A percentile compares a stretch with the other conserved stretches of the same genome.
These are phyloP conservation scores for Mucor velutinosus DNA, from an alignment of 371 early-diverging fungal genomes.

Conservation along the genomic window DNA sequence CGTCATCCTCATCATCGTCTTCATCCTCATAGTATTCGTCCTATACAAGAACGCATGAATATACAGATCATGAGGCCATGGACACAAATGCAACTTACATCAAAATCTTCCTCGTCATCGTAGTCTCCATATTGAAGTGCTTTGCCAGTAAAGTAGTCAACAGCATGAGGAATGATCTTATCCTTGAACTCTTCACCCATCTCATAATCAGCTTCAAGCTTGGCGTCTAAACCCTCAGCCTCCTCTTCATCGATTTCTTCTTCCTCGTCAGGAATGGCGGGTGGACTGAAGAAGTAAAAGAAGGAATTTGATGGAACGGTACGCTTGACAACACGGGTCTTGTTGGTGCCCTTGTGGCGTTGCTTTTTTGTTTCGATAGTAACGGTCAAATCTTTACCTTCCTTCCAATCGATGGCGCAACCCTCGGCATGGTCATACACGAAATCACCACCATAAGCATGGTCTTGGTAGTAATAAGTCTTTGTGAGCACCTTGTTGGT, in stretches of 20 bases:
- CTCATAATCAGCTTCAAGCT: slow-evolving; percentile 91
- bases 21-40: slow-evolving; percentile 69
- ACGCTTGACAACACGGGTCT: slow-evolving; percentile 96
- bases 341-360: slow-evolving; percentile 97
- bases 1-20: slow-evolving; percentile 53
- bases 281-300: slow-evolving; percentile 94
- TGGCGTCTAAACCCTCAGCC: slow-evolving; percentile 76
- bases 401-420: slow-evolving; percentile 91
- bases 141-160: slow-evolving; percentile 98
- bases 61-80: slow-evolving; percentile 8
- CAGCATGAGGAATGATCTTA: slow-evolving; percentile 91
- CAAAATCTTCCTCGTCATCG: slow-evolving; percentile 70
- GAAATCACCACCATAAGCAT: slow-evolving; percentile 73
- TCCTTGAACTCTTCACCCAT: slow-evolving; percentile 96
- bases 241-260: slow-evolving; percentile 77
- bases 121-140: slow-evolving; percentile 83
- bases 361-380: slow-evolving; percentile 96
- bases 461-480: slow-evolving; percentile 86
- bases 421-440: slow-evolving; percentile 93
- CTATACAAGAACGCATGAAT: slow-evolving; percentile 53
- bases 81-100: slow-evolving; percentile 47
- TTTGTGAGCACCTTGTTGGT: slow-evolving; percentile 84
- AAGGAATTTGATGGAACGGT: slow-evolving; percentile 92
- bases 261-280: slow-evolving; percentile 71
- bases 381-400: slow-evolving; percentile 90